A percentile compares a stretch with the other conserved stretches of the same genome.
phyloP scores from a whole-genome alignment of 768 basidiomycete species.

The Polyporus arcularius region DNA sequence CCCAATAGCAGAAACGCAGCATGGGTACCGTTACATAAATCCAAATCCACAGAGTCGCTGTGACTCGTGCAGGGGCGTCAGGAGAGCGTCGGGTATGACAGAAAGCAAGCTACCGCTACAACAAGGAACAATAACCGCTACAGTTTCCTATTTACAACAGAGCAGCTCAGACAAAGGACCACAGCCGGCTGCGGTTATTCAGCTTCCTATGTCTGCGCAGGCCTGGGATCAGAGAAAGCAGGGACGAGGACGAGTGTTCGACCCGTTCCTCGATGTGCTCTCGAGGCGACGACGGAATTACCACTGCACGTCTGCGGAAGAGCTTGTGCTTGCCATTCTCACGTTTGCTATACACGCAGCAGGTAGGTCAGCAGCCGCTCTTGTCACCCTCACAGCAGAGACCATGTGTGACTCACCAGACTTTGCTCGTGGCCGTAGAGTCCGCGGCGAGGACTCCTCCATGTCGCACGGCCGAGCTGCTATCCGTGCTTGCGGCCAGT shows the following conservation, averaged over 20 bases:
- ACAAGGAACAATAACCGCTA: not conserved
- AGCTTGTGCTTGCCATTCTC: not conserved
- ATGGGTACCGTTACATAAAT: too few species aligned
- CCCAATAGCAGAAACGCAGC: too few species aligned
- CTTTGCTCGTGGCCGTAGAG: not conserved
- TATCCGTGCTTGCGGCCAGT: not conserved
- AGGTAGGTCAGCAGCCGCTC: not conserved
- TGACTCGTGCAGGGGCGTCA: not conserved
- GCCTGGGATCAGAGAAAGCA: constrained; percentile 18
- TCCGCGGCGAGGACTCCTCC: not conserved
- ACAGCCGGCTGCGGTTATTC: constrained; percentile 24
- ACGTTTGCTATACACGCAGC: not conserved
- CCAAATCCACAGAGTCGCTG: too few species aligned
- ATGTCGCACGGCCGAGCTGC: not conserved
- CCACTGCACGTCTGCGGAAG: not conserved
- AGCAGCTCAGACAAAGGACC: constrained; percentile 23
- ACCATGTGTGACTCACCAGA: not conserved
- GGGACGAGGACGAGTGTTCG: not conserved
- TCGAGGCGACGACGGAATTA: not conserved
- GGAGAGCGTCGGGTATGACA: not conserved
- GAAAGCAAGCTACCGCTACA: not conserved
- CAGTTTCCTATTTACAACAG: not conserved
- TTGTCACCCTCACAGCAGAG: not conserved
- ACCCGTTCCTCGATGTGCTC: not conserved
- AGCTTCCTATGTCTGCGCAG: constrained; percentile 23